A percentile compares a stretch with the other conserved stretches of the same genome.
Conservation (phyloP, 2,329 filamentous ascomycete species). For the Cytospora piceae region DNA sequence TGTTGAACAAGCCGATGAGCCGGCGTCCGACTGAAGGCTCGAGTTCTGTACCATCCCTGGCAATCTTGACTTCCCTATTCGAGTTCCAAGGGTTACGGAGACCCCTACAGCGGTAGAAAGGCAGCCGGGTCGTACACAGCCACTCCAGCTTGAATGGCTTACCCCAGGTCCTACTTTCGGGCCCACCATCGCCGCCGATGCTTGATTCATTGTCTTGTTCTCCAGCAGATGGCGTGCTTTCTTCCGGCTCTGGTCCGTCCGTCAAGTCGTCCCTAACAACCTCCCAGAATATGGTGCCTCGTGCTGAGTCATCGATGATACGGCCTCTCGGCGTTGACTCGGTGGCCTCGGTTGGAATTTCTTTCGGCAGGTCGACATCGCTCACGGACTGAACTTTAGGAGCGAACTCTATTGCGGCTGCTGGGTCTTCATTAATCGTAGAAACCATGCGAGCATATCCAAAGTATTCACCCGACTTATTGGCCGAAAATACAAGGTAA, state of each 20-base stretch:
- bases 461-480: conserved; percentile 97
- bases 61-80: conserved; percentile 94
- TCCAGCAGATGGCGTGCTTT: conserved; percentile 47
- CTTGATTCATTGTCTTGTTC: conserved; percentile 46
- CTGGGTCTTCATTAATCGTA: conserved; percentile 76
- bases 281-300: conserved; percentile 98
- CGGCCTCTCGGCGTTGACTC: conserved; percentile 78
- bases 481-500: conserved; percentile 92
- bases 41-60: conserved; percentile 89
- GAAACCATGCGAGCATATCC: conserved; percentile 92
- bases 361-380: conserved; percentile 72
- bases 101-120: conserved; percentile 87
- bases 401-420: conserved; percentile 69
- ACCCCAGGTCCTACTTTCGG: conserved; percentile 74
- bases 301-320: conserved; percentile 88
- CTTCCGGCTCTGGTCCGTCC: conserved; percentile 48
- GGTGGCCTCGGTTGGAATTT: conserved; percentile 78
- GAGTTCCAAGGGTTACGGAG: conserved; percentile 93
- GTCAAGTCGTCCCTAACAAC: conserved; percentile 58
- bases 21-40: conserved; percentile 80
- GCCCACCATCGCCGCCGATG: conserved; percentile 42
- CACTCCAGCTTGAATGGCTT: conserved; percentile 92
- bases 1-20: conserved; percentile 78
- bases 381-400: conserved; percentile 63
- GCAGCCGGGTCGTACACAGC: conserved; percentile 80